Percentiles rank a stretch among this genome's conserved stretches.
phyloP scores from a whole-genome alignment of 352 stramenopile genomes.

The Phytopythium oedochilum region DNA sequence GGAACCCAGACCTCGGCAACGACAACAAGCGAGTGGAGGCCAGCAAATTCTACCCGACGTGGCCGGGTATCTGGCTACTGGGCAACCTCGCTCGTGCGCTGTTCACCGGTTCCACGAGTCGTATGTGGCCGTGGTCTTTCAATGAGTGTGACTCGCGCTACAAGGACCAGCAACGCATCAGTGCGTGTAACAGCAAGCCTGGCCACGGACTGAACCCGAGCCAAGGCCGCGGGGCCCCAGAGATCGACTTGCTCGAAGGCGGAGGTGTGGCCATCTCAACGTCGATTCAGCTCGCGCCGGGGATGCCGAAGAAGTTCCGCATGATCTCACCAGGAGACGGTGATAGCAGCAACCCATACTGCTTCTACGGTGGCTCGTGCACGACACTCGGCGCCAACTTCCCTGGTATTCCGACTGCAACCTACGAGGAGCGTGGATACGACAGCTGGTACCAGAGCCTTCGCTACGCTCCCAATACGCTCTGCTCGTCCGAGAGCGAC shows the following conservation, averaged over 20 bases:
- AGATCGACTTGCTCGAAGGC: constrained; percentile 93
- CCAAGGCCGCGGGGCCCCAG: constrained; percentile 75
- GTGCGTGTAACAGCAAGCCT: constrained; percentile 78
- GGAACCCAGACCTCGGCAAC: constrained; percentile 53
- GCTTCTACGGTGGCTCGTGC: constrained; percentile 22
- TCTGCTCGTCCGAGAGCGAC: constrained; percentile 16
- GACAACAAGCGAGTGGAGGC: constrained; percentile 24
- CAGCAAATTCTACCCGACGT: constrained; percentile 68
- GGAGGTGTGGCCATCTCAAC: constrained; percentile 52
- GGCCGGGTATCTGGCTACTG: constrained; percentile 95
- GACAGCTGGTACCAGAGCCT: constrained; percentile 55
- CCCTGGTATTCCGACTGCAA: constrained; percentile 24
- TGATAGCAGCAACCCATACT: constrained; percentile 12
- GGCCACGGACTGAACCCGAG: constrained; percentile 85
- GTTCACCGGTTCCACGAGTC: constrained; percentile 88
- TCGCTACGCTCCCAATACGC: constrained; percentile 42
- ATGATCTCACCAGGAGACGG: constrained; percentile 28
- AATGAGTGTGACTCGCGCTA: constrained; percentile 62
- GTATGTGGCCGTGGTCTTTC: constrained; percentile 93
- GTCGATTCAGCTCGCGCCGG: constrained; percentile 76
- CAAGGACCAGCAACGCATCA: constrained; percentile 26
- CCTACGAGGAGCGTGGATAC: constrained; percentile 29
- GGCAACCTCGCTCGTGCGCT: constrained; percentile 93
- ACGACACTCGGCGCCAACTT: constrained; percentile 26
- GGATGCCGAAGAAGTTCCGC: constrained; percentile 37